Conservation (phyloP, 2,329 filamentous ascomycete species). For the Conoideocrella luteorostrata region DNA sequence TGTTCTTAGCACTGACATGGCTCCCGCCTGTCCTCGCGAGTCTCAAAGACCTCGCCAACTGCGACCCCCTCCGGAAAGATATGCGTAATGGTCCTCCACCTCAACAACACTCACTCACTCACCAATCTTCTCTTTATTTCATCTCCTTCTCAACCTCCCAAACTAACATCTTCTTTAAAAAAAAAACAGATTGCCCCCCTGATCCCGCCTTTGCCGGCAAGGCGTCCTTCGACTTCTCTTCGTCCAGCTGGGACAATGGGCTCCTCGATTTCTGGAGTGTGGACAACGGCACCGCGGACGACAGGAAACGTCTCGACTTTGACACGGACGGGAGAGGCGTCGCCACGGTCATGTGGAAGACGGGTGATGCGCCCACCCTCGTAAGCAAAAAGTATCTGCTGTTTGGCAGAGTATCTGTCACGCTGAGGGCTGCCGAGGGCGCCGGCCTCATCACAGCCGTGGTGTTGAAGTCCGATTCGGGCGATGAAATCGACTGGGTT, state of each 20-base stretch:
- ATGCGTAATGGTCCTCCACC: constrained; percentile 13
- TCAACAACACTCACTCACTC: neutral
- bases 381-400: constrained; percentile 72
- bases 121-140: neutral
- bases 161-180: neutral
- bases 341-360: constrained; percentile 48
- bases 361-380: constrained; percentile 55
- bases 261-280: constrained; percentile 22
- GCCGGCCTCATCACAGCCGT: constrained; percentile 71
- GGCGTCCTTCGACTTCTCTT: constrained; percentile 53
- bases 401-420: constrained; percentile 69
- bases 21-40: constrained; percentile 11
- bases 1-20: neutral
- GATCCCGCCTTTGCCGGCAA: constrained; percentile 60
- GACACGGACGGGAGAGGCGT: constrained; percentile 22
- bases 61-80: constrained; percentile 20
- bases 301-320: constrained; percentile 20
- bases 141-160: neutral
- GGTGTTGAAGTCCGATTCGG: constrained; percentile 68
- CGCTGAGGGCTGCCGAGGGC: constrained; percentile 64
- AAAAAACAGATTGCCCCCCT: constrained; percentile 44
- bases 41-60: constrained; percentile 16
- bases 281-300: constrained; percentile 25
- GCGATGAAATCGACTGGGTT: constrained; percentile 63
- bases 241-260: constrained; percentile 40